Base-by-base conservation (phyloP, 148 eudicot genomes). In the Arbutus unedo region DNA sequence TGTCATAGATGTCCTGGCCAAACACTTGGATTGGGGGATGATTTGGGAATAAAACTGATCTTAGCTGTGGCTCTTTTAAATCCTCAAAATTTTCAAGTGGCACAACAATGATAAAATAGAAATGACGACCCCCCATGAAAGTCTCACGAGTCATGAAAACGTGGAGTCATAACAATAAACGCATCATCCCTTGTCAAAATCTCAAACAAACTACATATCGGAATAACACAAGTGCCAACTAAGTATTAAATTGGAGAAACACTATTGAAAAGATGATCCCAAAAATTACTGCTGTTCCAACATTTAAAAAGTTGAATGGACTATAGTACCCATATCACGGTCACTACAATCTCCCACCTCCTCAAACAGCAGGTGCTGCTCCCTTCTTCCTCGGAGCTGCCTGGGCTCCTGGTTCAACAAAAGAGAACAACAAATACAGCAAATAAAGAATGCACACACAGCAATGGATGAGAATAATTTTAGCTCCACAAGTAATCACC, bases 351-450 rank as follows among this genome's bases (percentile, higher is more conserved):
- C 43, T 50, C 49, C 70, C 9, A 47, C 43, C 5, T 19, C 19
- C 62, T 83, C 79, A 84, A 79, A 79, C 79, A 72, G 86, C 64
- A 75, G 86, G 81, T 44, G 87, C 85, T 1, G 83, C 81, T 14
- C 74, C 89, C 79, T 81, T 87, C 87, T 85, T 87, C 83, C 87
- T 87, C 19, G 89, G 89, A 71, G 87, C 81, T 55, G 89, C 89
- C 80, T 87, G 75, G 43, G 87, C 85, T 14, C 89, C 89, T 87
- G 64, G 21, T 50, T 38, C 44, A 23, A 53, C 48, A 44, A 43
- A 72, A 79, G 41, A 47, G 25, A 54, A 31, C 48, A 47, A 83
- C 21, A 67, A 67, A 62, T 41, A 64, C 10, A 2, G 43, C 4
- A 48, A 67, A 78, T 21, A 31, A 31, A 31, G 38, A 31, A 31